phyloP scores from a whole-genome alignment of 2,329 filamentous ascomycete species.

The Chrysoporthe cubensis region DNA sequence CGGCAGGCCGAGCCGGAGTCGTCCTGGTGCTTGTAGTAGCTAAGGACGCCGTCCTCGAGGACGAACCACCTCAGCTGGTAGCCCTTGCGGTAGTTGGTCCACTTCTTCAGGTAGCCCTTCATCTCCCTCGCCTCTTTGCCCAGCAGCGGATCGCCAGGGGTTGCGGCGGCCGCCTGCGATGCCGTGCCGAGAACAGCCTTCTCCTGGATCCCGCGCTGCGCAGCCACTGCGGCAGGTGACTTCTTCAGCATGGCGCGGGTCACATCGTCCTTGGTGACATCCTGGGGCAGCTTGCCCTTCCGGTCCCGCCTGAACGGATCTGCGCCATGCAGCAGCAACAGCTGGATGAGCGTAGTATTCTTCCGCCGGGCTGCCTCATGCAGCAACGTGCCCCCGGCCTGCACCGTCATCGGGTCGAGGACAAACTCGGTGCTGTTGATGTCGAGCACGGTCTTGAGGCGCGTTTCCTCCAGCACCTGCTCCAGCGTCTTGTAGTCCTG shows the following conservation, averaged over 20 bases:
- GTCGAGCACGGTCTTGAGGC: conserved; percentile 84
- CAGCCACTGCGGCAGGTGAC: conserved; percentile 90
- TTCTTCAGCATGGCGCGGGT: conserved; percentile 89
- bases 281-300: conserved; percentile 93
- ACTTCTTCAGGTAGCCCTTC: conserved; percentile 98
- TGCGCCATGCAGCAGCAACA: conserved; percentile 89
- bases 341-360: conserved; percentile 85
- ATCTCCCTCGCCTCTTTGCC: conserved; percentile 92
- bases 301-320: conserved; percentile 95
- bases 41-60: conserved; percentile 93
- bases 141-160: conserved; percentile 64
- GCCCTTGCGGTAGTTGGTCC: conserved; percentile 97
- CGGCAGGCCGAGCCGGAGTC: conserved; percentile 95
- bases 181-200: conserved; percentile 84
- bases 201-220: conserved; percentile 94
- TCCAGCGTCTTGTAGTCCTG: conserved; percentile 80
- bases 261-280: conserved; percentile 92
- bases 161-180: conserved; percentile 57
- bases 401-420: conserved; percentile 75
- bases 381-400: conserved; percentile 86
- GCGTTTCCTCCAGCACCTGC: conserved; percentile 78
- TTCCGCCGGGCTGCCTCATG: conserved; percentile 91
- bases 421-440: conserved; percentile 91
- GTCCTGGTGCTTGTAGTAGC: conserved; percentile 99
- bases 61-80: conserved; percentile 99